phyloP scores from a whole-genome alignment of 768 basidiomycete genomes.

The Amanita pallidorosea region DNA sequence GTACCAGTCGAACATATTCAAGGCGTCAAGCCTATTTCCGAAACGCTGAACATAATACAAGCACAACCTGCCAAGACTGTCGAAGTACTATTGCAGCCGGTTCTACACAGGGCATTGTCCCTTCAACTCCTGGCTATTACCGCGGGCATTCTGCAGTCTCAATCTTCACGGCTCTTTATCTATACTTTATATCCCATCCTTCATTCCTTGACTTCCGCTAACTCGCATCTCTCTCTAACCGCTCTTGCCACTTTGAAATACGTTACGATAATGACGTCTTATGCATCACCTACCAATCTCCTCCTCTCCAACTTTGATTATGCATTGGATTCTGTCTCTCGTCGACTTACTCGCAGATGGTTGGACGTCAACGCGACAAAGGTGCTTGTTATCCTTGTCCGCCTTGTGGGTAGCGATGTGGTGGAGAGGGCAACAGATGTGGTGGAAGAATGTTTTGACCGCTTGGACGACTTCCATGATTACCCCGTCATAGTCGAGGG shows the following conservation, averaged over 20 bases:
- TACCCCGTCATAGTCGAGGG: constrained; percentile 82
- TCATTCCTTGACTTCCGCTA: constrained; percentile 70
- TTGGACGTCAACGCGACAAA: constrained; percentile 84
- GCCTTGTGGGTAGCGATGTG: constrained; percentile 77
- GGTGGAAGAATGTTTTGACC: constrained; percentile 95
- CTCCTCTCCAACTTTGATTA: constrained; percentile 96
- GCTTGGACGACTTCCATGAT: constrained; percentile 92
- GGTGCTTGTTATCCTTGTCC: constrained; percentile 76
- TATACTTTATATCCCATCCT: constrained; percentile 79
- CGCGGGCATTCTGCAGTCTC: constrained; percentile 60
- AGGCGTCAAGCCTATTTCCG: constrained; percentile 55
- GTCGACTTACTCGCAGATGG: constrained; percentile 69
- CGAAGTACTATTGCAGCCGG: constrained; percentile 31
- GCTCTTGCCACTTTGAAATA: constrained; percentile 63
- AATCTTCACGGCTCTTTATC: constrained; percentile 66
- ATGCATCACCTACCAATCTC: constrained; percentile 83
- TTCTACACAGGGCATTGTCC: constrained; percentile 60
- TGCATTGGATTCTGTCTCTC: constrained; percentile 82
- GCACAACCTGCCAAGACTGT: constrained; percentile 17
- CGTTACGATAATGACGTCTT: constrained; percentile 67
- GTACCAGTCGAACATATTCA: constrained; percentile 46
- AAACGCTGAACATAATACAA: constrained; percentile 40
- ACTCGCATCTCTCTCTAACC: constrained; percentile 58
- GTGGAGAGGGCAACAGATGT: constrained; percentile 88
- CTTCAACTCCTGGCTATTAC: constrained; percentile 68